Base-by-base conservation (phyloP, 176 grass and related monocot species). In the Triticum timopheevii region DNA sequence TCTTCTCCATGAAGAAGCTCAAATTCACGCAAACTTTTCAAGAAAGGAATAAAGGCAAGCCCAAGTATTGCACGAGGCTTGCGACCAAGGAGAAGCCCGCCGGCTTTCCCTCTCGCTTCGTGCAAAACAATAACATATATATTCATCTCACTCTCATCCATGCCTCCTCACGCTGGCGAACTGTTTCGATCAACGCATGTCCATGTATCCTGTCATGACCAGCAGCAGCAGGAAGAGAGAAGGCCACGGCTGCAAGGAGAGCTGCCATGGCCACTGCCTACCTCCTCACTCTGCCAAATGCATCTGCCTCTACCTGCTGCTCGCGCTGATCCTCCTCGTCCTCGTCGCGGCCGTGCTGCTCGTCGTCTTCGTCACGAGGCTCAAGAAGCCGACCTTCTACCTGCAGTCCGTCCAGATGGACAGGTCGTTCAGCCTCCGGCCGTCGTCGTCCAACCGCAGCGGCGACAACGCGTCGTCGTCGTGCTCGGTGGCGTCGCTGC, bases 1-100 rank as follows among this genome's bases (percentile, higher is more conserved):
- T 80, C 66, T 86, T 82, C 79, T 81, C 42, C 54, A 9, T 50
- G 72, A 85, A 90, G 85, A 39, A 88, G 85, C 87, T 87, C 15
- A 56, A 42, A 82, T 73, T 81, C 85, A 90, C 31, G 45, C 86
- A 80, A 22, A 73, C 84, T 86, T 97, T 97, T 83, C 83, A 98
- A 93, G 96, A 49, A 98, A 98, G 84, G 96, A 98, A 98, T 95
- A 94, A 95, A 98, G 93, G 35, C 62, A 66, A 84, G 64, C 39
- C 50, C 50, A 82, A 83, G 87, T 94, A 94, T 91, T 98, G 86
- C 88, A 93, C 90, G 81, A 93, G 90, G 83, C 91, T 95, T 93
- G 89, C 78, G 33, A 56, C 69, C 80, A 88, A 74, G 85, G 88
- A 68, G 86, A 95, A 92, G 20, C 33, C 44, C 82, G 12, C 44